These are phyloP conservation scores for Wickerhamiella occidentalis DNA, from an alignment of 805 yeast species.

Conservation along the genomic window DNA sequence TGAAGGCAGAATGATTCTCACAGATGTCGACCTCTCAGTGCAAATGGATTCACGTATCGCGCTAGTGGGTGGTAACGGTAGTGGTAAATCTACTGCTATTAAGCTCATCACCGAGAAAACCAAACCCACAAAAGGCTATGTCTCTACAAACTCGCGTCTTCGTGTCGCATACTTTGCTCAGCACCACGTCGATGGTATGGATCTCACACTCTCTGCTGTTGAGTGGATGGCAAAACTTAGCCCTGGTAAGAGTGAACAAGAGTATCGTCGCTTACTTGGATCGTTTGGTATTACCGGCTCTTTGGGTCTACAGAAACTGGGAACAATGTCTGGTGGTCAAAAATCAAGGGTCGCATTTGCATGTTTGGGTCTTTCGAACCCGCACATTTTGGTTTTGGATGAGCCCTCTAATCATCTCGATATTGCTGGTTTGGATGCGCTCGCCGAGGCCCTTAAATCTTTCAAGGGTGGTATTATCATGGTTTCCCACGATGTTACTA, in stretches of 20 bases:
- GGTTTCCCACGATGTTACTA: constrained; percentile 95
- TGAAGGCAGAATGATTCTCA: constrained; percentile 38
- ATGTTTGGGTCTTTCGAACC: constrained; percentile 76
- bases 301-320: constrained; percentile 82
- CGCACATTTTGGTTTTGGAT: constrained; percentile 84
- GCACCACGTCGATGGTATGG: constrained; percentile 98
- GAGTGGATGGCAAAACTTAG: constrained; percentile 82
- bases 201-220: constrained; percentile 69
- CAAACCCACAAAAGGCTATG: constrained; percentile 63
- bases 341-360: constrained; percentile 98
- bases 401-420: constrained; percentile 98
- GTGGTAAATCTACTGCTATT: constrained; percentile 94
- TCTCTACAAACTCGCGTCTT: constrained; percentile 69
- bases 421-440: constrained; percentile 94
- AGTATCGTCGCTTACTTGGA: constrained; percentile 91
- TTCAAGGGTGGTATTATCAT: constrained; percentile 93
- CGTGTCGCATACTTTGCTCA: constrained; percentile 96
- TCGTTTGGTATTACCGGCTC: constrained; percentile 96
- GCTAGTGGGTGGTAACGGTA: constrained; percentile 96
- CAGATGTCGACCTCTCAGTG: constrained; percentile 75
- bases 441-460: constrained; percentile 72
- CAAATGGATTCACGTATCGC: constrained; percentile 94
- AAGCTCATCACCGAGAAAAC: constrained; percentile 72
- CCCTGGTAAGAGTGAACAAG: constrained; percentile 94
- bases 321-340: constrained; percentile 90